Conservation (phyloP, 176 grass and related monocot species). For the Zizania latifolia region DNA sequence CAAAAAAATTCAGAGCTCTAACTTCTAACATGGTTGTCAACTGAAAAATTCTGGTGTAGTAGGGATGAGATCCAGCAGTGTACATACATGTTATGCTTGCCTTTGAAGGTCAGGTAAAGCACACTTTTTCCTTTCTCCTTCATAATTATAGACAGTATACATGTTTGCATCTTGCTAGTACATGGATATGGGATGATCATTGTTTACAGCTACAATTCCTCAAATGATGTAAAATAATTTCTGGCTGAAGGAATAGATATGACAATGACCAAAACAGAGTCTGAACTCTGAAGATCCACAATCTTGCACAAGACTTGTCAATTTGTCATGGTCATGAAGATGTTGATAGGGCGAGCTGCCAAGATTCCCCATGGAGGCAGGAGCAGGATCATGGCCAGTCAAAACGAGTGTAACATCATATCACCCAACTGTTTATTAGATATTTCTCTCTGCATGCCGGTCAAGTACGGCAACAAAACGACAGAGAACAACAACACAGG, state of each 20-base stretch:
- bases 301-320: neutral
- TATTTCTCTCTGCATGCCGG: neutral
- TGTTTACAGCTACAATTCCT: neutral
- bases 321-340: neutral
- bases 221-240: neutral
- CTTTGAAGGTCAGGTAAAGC: conserved; percentile 7
- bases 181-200: neutral
- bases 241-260: neutral
- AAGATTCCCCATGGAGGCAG: neutral
- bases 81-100: neutral
- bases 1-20: neutral
- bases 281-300: neutral
- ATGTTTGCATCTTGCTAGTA: neutral
- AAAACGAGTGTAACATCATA: neutral
- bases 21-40: neutral
- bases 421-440: neutral
- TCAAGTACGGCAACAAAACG: neutral
- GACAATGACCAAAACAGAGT: neutral
- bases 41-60: neutral
- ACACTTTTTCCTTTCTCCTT: neutral
- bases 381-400: neutral
- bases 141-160: neutral
- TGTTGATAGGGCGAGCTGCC: neutral
- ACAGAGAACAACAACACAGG: neutral
- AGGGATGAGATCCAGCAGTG: neutral